Base-by-base conservation (phyloP, 2,329 filamentous ascomycete genomes). In the Talaromyces sp. region DNA sequence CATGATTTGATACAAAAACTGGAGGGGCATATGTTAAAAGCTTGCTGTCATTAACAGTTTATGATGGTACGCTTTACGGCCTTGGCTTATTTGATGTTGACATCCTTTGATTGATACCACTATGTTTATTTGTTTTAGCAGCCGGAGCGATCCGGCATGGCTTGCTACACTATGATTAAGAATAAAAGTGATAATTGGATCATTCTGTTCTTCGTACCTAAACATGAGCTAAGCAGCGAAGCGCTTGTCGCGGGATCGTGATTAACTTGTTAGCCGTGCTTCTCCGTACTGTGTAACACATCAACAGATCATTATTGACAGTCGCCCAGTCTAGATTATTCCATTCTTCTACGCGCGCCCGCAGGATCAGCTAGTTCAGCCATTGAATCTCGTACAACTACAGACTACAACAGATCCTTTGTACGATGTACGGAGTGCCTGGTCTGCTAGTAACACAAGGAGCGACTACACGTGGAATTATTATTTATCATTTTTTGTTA, bases 111-210 rank as follows among this genome's bases (percentile, higher is more conserved):
- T 56, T 46, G 43, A 61, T 56, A 55, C 56, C 56, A 58, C 56
- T 43, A 46, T 27, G 32, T 55, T 52, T 29, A 41, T 38, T 24
- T 48, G 17, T 46, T 43, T 19, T 32, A 48, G 21, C 35, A 38
- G 46, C 26, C 26, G 38, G 53, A 51, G 32, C 35, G 35, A 26
- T 35, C 38, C 21, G 50, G 51, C 12, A 29, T 27, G 31, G 51
- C 43, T 58, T 59, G 43, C 24, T 19, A 46, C 43, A 46, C 43
- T 54, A 27, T 38, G 26, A 52, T 17, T 26, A 53, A 59, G 57
- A 54, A 59, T 59, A 59, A 59, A 59, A 59, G 57, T 59, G 57
- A 54, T 46, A 43, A 46, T 43, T 31, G 31, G 32, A 54, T 53
- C 43, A 53, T n/a, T 53, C 17, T 53, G 35, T n/a, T 17, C 17